Evolutionary conservation across 2,329 filamentous ascomycete genomes (phyloP), one percentile per base, ranked within the genome.

Genomic region (Microdochium paspali): DNA sequence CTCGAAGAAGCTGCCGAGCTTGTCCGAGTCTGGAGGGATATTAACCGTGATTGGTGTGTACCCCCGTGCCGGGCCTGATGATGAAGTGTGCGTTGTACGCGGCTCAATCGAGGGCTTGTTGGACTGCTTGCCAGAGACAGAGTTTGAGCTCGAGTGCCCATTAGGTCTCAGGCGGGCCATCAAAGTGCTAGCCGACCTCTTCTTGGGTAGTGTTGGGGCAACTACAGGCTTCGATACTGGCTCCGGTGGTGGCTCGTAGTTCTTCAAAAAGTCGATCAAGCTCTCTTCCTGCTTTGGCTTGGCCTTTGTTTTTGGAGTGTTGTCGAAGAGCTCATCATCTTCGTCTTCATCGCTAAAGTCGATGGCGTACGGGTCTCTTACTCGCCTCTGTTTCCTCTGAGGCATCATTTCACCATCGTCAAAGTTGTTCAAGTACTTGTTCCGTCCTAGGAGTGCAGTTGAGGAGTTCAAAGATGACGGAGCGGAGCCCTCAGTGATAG

Each of bases 321-420:
- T 61, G 25, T 79, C 61, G 2, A 64, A 56, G 10, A 66, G 42
- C 23, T 25, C 71, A 2, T 82, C 74, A 13, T 79, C 76, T 9
- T 82, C 73, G 4, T 82, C 82, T 47, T 85, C 80, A 48, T 88
- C 84, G 56, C 83, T 86, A 25, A 82, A 72, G 59, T 96, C 90
- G 53, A 97, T 88, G n/a, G 90, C 88, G 55, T 97, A 97, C 0
- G 91, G 93, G 58, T 98, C 93, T 48, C 80, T 86, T 46, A 90
- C 80, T 24, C 88, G 82, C 43, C 84, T 79, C 42, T 84, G 87
- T 59, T 87, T 95, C 47, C 86, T 80, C 56, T 80, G 77, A 4
- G 87, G 84, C 61, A 82, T 75, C 64, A 73, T 72, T 44, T 77
- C 70, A 1, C 73, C 72, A 2, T 77, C 72, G 24, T 72, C 72